Evolutionary conservation across 2,329 filamentous ascomycete genomes (phyloP), one percentile per base, ranked within the genome.

Genomic region (Epichloe uncinata): DNA sequence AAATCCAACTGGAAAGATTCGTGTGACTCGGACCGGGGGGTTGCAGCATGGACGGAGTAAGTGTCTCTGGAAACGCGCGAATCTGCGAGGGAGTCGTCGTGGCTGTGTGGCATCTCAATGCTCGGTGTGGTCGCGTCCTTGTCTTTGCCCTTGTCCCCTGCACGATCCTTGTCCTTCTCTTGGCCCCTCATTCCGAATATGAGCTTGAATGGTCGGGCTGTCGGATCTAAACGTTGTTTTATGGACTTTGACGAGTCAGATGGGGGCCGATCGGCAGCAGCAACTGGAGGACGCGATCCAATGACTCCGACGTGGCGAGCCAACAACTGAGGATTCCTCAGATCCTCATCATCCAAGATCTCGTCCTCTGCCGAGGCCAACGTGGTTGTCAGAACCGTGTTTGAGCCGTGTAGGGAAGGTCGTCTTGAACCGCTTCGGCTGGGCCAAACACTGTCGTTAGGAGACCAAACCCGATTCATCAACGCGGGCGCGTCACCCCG

Each of bases 201-300:
- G 37, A 82, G 77, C 66, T 85, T 91, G 63, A 97, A 97, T 1
- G 85, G 87, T 8, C 90, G 90, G 0, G 91, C 93, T 6, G 87
- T 79, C 7, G 93, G 93, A 59, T 98, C 97, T 30, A 97, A 74
- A 59, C 66, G 82, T 69, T 64, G 81, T 65, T 61, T 82, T 71
- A 59, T 76, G 8, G 61, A 64, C 15, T 64, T 71, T 38, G 67
- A 57, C 22, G 43, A 50, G 22, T 41, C 45, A 3, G 34, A 4
- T 15, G 36, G 11, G 3, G 45, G 45, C 22, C 16, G 20, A n/a
- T 37, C 34, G 7, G 16, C 13, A 36, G 46, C 16, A 6, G 62
- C 55, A 6, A 62, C 64, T 4, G 70, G 68, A 2, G 85, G 87
- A 3, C 83, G 81, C 44, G 87, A 94, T 22, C 91, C 91, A 56